Conservation (phyloP, 805 yeast genomes). For the Saccharomycopsis sp. region DNA sequence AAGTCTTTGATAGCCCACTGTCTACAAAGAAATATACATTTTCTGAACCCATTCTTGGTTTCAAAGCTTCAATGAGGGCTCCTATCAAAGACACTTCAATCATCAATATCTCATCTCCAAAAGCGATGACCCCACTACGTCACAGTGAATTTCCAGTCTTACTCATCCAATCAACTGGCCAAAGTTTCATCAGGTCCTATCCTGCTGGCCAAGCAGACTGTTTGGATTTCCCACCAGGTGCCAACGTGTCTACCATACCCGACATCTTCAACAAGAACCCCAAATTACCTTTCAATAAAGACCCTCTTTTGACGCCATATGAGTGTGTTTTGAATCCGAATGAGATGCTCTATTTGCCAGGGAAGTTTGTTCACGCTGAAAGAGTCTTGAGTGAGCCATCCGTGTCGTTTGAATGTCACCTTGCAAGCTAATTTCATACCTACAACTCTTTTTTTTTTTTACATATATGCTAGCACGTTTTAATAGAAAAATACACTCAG, state of each 20-base stretch:
- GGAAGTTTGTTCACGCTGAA: constrained; percentile 33
- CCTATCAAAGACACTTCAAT: no score
- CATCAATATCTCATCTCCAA: constrained; percentile 28
- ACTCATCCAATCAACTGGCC: constrained; percentile 28
- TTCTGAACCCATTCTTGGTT: no score
- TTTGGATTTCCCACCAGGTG: constrained; percentile 27
- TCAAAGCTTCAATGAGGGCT: no score
- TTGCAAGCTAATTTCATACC: no score
- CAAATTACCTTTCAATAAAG: constrained; percentile 12
- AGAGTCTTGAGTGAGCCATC: no score
- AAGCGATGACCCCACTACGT: constrained; percentile 30
- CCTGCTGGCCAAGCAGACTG: constrained; percentile 28
- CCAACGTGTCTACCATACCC: constrained; percentile 27
- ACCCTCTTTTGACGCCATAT: constrained; percentile 23
- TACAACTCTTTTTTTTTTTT: no score
- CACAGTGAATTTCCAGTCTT: constrained; percentile 28
- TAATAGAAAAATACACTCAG: constrained; percentile 21
- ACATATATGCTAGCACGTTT: no score
- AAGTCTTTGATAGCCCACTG: no score
- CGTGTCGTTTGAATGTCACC: no score
- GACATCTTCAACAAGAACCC: constrained; percentile 24
- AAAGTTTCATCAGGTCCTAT: constrained; percentile 27
- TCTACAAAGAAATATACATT: no score
- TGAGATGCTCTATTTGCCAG: constrained; percentile 32
- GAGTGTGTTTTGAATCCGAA: constrained; percentile 28